Percentiles rank a stretch among this genome's conserved stretches.
Conservation (phyloP, 1,284 basidiomycete genomes). For the Marasmius sp. region DNA sequence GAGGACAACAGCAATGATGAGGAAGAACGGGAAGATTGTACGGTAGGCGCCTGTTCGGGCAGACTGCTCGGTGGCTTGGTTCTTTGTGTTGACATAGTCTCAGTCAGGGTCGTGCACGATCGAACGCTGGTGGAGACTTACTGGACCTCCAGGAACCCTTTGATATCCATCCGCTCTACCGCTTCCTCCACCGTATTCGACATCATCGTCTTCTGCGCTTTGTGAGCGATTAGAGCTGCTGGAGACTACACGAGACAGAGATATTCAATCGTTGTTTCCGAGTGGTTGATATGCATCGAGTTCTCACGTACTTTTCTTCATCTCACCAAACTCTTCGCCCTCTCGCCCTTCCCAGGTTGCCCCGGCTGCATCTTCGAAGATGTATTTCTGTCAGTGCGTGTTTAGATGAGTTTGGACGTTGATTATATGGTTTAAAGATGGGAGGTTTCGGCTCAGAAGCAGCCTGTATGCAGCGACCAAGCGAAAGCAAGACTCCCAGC, state of each 20-base stretch:
- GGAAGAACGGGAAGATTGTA: constrained; percentile 1
- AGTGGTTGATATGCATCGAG: too few relatives aligned
- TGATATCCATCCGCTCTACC: not conserved
- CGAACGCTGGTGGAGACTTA: not conserved
- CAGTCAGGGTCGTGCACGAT: not conserved
- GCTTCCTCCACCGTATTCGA: not conserved
- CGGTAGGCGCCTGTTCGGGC: not conserved
- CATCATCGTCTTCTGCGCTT: not conserved
- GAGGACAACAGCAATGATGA: constrained; percentile 1
- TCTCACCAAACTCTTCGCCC: not conserved
- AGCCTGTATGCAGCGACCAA: not conserved
- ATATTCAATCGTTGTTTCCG: not conserved
- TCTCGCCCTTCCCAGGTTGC: not conserved
- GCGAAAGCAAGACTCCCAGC: not conserved
- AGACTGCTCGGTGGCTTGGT: not conserved
- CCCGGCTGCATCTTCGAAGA: not conserved
- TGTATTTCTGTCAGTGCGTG: not conserved
- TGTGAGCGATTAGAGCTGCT: not conserved
- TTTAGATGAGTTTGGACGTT: too few relatives aligned
- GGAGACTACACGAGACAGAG: not conserved
- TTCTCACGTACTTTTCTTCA: not conserved
- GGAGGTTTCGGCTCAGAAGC: too few relatives aligned
- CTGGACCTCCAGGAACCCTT: not conserved
- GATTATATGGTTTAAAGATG: too few relatives aligned
- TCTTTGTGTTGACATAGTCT: not conserved